Evolutionary conservation across 2,329 filamentous ascomycete genomes (phyloP), one percentile per base, ranked within the genome.

Genomic region (Colletotrichum australisinense): DNA sequence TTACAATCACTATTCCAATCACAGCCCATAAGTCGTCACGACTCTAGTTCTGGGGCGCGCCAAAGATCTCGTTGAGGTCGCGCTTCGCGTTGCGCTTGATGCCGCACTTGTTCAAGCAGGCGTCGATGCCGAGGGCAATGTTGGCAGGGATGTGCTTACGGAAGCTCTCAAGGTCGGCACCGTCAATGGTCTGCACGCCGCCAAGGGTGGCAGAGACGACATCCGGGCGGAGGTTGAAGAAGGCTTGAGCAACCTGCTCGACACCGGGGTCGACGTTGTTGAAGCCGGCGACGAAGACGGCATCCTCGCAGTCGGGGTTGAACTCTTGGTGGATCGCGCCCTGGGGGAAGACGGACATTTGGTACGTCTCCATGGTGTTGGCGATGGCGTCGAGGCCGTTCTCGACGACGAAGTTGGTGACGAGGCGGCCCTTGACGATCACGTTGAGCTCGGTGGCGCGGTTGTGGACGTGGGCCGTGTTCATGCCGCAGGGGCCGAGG

Each of bases 311-410:
- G 70, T 86, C 83, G 2, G 87, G 86, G 78, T 89, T 89, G 78
- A 86, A 88, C 74, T 88, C 85, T 2, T 84, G 84, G 76, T 89
- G 87, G 11, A 88, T 80, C 3, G 84, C 82, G 5, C 87, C 88
- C 75, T 86, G 82, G 2, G 86, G 86, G 77, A 89, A 88, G 11
- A 87, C 83, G 14, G 84, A 81, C 83, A 87, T 87, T 73, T 87
- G 83, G 72, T 81, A 84, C 4, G 78, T 79, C 3, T 78, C 76
- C 65, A 87, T 77, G 49, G 80, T 82, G 73, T 75, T 75, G 63
- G 75, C 76, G 63, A 85, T 81, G 28, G 83, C 79, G 7, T 78
- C 71, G 19, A 81, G 82, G 19, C 83, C 83, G 75, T 86, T 86
- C 76, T 86, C 86, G 19, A 83, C 77, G 5, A 84, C 76, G 76